phyloP scores from a whole-genome alignment of 441 rosid genomes.

The Adansonia grandidieri region DNA sequence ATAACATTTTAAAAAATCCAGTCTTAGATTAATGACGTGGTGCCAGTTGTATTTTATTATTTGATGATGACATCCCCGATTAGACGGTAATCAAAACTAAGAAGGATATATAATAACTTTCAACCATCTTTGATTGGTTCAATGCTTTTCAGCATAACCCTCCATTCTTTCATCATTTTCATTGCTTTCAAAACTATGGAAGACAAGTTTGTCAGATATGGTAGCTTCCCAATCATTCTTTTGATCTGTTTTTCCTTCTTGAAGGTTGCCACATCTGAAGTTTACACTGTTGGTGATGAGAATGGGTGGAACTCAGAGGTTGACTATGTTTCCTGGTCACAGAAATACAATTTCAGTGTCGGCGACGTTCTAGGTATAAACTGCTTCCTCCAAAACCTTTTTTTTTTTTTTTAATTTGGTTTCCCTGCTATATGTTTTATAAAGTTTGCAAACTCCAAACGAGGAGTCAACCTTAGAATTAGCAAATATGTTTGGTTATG shows the following conservation, averaged over 20 bases:
- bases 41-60: neutral
- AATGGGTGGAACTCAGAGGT: conserved; percentile 42
- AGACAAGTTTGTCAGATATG: neutral
- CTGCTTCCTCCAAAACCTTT: neutral
- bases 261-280: conserved; percentile 32
- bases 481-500: no score
- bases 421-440: neutral
- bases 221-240: conserved; percentile 15
- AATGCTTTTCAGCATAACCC: neutral
- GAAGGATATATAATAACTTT: neutral
- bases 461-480: neutral
- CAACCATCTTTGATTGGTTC: neutral
- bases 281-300: conserved; percentile 49
- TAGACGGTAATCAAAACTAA: neutral
- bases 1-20: neutral
- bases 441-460: neutral
- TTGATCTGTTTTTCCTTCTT: conserved; percentile 12
- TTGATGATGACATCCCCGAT: neutral
- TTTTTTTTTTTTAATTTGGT: neutral
- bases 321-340: conserved; percentile 47
- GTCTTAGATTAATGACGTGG: conserved; percentile 3
- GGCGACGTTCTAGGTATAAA: conserved; percentile 56
- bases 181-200: conserved; percentile 29
- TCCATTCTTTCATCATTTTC: conserved; percentile 17
- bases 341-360: conserved; percentile 45